Conservation (phyloP, 306 rosid species). For the Senna tora region DNA sequence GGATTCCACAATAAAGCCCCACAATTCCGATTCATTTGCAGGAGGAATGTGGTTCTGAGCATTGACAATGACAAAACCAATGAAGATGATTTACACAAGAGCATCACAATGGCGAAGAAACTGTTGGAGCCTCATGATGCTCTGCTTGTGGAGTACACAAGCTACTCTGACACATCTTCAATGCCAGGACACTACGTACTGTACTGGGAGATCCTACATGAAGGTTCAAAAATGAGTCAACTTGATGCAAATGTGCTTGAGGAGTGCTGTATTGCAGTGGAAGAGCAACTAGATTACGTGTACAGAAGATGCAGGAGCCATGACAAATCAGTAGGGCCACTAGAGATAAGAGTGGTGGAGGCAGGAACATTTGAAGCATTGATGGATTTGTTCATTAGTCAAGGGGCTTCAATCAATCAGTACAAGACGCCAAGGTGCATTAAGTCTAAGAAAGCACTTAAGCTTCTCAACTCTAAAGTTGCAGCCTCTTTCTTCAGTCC, state of each 20-base stretch:
- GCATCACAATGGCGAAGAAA: constrained; percentile 67
- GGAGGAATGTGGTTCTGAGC: constrained; percentile 86
- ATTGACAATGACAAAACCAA: constrained; percentile 85
- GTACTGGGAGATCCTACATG: constrained; percentile 74
- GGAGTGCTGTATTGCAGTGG: constrained; percentile 84
- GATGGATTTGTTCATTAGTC: constrained; percentile 74
- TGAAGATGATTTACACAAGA: constrained; percentile 75
- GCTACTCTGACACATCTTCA: constrained; percentile 67
- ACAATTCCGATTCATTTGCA: constrained; percentile 81
- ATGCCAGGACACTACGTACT: constrained; percentile 84
- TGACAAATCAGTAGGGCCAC: constrained; percentile 73
- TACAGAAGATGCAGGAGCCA: constrained; percentile 68
- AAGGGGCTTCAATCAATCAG: constrained; percentile 89
- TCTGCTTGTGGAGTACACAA: constrained; percentile 81
- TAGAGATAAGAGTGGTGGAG: constrained; percentile 87
- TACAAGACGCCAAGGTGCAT: constrained; percentile 92
- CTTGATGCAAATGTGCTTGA: constrained; percentile 52
- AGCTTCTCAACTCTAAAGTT: constrained; percentile 66
- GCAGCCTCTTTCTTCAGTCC: constrained; percentile 69
- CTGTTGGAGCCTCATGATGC: constrained; percentile 64
- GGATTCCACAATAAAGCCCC: constrained; percentile 82
- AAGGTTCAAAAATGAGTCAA: constrained; percentile 31
- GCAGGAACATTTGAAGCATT: constrained; percentile 76
- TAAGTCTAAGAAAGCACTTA: constrained; percentile 66
- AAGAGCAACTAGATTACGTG: constrained; percentile 76